Base-by-base conservation (phyloP, 176 grass and related monocot species). In the Rhipidocladum racemiflorum region DNA sequence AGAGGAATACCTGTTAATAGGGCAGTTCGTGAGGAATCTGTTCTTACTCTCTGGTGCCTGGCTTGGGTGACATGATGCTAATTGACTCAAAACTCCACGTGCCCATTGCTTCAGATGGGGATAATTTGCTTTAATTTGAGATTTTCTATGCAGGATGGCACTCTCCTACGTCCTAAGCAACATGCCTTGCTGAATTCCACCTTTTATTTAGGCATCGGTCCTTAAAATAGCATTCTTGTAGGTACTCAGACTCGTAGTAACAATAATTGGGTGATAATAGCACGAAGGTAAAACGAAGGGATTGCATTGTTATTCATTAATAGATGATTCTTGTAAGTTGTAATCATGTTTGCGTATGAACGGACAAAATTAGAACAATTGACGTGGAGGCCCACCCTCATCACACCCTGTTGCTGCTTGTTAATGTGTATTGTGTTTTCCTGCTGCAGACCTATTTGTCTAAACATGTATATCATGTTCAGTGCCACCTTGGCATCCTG, bases 81-180 rank as follows among this genome's bases (percentile, higher is more conserved):
- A 20, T 83, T 50, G 23, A 65, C 13, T 50, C 59, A 72, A 65
- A 84, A 65, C 9, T 59, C 48, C 65, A 90, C 29, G 34, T 82
- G 23, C 12, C 30, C 30, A 32, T 86, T 43, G 78, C 83, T 90
- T 78, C 39, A 27, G 17, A 51, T 67, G n/a, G 4, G 49, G 72
- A 24, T 30, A 60, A 36, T 42, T 63, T 54, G 21, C n/a, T 35
- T 83, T 28, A n/a, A 18, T 72, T 71, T 77, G 11, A 63, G 39
- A 34, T 23, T 63, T 45, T 69, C 49, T 71, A 85, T 65, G 65
- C 30, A 73, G 79, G 23, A 81, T 78, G 59, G 7, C n/a, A 30
- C 38, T 40, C 18, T 67, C 12, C 23, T 57, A 77, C 65, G 55
- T 60, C 12, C 23, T 56, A 72, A 72, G 56, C 49, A 60, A 71